Conservation (phyloP, 2,329 filamentous ascomycete genomes). For the Diaporthe sp. region DNA sequence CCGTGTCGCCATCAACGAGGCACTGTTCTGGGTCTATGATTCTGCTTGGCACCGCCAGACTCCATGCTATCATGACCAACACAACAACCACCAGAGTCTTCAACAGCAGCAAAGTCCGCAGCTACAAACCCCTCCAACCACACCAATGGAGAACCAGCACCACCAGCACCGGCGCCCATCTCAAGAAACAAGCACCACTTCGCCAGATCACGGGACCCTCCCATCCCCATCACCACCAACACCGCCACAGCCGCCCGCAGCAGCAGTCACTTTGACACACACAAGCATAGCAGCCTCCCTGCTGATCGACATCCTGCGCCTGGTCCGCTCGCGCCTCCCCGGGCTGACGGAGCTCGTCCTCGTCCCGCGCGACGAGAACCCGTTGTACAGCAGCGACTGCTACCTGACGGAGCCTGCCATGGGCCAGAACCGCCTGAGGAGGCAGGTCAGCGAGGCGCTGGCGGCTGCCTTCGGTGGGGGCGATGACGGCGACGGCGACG, state of each 20-base stretch:
- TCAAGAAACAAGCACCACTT: not conserved
- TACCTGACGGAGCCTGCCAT: slow-evolving; percentile 49
- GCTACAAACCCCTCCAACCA: slow-evolving; percentile 13
- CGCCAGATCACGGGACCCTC: slow-evolving; percentile 12
- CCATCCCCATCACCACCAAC: slow-evolving; percentile 47
- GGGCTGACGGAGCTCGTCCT: slow-evolving; percentile 59
- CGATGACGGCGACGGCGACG: slow-evolving; percentile 49
- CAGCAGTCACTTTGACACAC: slow-evolving; percentile 7
- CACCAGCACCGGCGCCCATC: not conserved
- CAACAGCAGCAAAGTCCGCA: slow-evolving; percentile 2
- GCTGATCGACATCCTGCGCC: slow-evolving; percentile 56
- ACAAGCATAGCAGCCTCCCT: slow-evolving; percentile 55
- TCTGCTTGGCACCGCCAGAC: slow-evolving; percentile 25
- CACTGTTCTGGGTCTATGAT: slow-evolving; percentile 52
- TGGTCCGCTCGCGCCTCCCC: slow-evolving; percentile 55
- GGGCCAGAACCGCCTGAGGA: slow-evolving; percentile 52
- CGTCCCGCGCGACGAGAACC: slow-evolving; percentile 56
- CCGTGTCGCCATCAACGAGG: slow-evolving; percentile 61
- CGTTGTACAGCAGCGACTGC: slow-evolving; percentile 47
- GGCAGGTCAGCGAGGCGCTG: slow-evolving; percentile 54
- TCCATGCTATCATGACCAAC: not conserved
- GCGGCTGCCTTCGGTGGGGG: slow-evolving; percentile 48
- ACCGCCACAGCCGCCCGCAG: slow-evolving; percentile 38
- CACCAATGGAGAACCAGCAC: not conserved
- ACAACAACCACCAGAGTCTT: not conserved